Conservation (phyloP, 306 rosid species). For the Cyclanthera cordifolia region DNA sequence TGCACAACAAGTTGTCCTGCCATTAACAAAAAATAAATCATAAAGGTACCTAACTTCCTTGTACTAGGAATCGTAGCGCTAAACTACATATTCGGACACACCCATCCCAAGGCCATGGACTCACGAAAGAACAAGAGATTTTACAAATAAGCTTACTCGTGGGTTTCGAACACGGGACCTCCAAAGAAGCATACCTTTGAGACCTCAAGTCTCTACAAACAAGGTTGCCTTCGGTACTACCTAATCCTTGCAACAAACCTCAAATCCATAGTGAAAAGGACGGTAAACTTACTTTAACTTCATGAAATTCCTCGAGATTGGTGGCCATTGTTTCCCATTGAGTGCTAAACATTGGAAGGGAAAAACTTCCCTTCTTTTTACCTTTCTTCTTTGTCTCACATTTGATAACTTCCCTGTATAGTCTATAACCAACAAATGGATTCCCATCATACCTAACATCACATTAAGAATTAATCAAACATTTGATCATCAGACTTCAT, state of each 20-base stretch:
- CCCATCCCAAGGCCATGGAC: too few relatives aligned
- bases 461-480: constrained; percentile 15
- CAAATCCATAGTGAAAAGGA: not conserved
- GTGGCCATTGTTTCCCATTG: constrained; percentile 86
- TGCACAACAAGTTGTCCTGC: constrained; percentile 54
- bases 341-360: constrained; percentile 31
- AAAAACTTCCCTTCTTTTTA: constrained; percentile 19
- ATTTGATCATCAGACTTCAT: constrained; percentile 2
- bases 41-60: not conserved
- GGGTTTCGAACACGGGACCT: too few relatives aligned
- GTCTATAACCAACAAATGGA: constrained; percentile 39
- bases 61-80: too few relatives aligned
- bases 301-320: constrained; percentile 49
- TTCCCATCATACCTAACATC: constrained; percentile 73
- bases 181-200: too few relatives aligned
- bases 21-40: constrained; percentile 20
- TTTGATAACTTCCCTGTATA: constrained; percentile 43
- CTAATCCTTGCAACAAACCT: not conserved
- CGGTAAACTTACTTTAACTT: constrained; percentile 40
- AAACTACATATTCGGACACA: too few relatives aligned
- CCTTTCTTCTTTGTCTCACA: constrained; percentile 29
- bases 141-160: too few relatives aligned
- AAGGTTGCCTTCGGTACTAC: not conserved
- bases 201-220: too few relatives aligned
- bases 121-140: too few relatives aligned